phyloP scores from a whole-genome alignment of 78 protist genomes.

The Paratrimastix pyriformis region DNA sequence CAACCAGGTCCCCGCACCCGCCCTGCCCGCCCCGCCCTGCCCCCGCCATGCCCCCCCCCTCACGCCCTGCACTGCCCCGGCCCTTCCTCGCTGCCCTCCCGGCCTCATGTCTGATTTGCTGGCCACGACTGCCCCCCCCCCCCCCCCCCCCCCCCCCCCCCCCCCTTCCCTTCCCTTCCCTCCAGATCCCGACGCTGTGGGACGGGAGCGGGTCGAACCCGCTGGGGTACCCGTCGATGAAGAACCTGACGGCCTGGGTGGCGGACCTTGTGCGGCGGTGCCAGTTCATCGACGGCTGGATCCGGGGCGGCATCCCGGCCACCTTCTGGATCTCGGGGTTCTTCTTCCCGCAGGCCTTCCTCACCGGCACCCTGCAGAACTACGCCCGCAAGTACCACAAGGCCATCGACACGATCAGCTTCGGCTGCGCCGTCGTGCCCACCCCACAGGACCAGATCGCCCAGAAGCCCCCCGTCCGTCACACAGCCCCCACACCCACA shows the following conservation, averaged over 20 bases:
- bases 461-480: constrained; percentile 31
- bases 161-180: no score
- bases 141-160: not conserved
- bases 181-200: constrained; percentile 31
- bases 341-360: constrained; percentile 83
- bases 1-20: constrained; percentile 43
- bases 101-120: not conserved
- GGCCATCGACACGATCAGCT: constrained; percentile 58
- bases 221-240: constrained; percentile 64
- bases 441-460: not conserved
- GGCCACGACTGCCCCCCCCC: no score
- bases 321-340: constrained; percentile 60
- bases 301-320: constrained; percentile 46
- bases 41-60: no score
- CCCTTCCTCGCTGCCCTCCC: no score
- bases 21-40: no score
- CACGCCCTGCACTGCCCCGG: no score
- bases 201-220: constrained; percentile 13
- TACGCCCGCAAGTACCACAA: constrained; percentile 52
- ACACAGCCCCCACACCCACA: no score
- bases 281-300: constrained; percentile 59
- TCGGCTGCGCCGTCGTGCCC: constrained; percentile 14
- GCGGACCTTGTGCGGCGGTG: constrained; percentile 51
- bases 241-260: constrained; percentile 63
- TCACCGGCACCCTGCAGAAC: constrained; percentile 76